Conservation (phyloP, 1,139 yeast genomes). For the Nadsonia commutata region DNA sequence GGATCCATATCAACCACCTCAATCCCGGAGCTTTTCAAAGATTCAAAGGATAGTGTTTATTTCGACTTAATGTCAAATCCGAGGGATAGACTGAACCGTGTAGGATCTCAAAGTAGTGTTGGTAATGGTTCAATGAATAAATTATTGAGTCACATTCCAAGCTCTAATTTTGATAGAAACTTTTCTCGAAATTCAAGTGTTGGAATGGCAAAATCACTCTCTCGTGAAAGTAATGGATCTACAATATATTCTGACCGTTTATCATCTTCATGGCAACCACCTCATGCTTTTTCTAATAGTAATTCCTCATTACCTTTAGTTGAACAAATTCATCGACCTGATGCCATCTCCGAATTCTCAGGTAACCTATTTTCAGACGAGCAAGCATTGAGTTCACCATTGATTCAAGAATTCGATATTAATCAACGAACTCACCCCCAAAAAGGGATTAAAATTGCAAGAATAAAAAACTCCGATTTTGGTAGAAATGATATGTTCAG, state of each 20-base stretch:
- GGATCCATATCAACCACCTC: neutral
- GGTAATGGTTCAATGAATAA: neutral
- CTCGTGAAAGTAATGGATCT: too few relatives aligned
- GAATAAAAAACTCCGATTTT: neutral
- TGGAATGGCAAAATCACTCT: neutral
- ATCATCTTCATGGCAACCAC: neutral
- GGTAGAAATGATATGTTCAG: neutral
- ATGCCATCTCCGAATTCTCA: too few relatives aligned
- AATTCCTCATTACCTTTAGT: neutral
- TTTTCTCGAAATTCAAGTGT: too few relatives aligned
- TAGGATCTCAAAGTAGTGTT: neutral
- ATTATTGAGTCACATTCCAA: neutral
- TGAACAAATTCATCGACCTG: too few relatives aligned
- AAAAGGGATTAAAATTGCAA: neutral
- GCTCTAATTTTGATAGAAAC: neutral
- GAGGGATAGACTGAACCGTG: neutral
- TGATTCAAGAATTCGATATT: neutral
- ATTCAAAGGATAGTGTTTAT: neutral
- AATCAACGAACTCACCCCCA: neutral
- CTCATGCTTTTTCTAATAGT: neutral
- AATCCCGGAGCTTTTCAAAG: neutral
- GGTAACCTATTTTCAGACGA: neutral
- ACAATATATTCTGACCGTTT: neutral
- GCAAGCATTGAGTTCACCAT: neutral
- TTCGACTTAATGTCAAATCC: neutral